Evolutionary conservation across 2,329 filamentous ascomycete species (phyloP).

Genomic region (Hymenotorrendiella dingleyae): DNA sequence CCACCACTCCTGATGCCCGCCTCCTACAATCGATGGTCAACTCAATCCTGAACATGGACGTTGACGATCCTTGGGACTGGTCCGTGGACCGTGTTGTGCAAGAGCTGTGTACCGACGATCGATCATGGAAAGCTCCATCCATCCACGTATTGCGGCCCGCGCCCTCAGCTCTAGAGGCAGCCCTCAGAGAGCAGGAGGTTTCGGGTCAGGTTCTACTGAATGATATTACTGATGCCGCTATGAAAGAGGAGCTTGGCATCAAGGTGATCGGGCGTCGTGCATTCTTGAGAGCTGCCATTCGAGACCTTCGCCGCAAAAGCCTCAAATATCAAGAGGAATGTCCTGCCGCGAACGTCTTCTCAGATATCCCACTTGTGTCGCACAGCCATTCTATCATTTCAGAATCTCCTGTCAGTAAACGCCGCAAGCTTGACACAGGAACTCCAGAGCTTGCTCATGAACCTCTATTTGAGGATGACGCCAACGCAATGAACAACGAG

Average conservation of each 20-base stretch:
- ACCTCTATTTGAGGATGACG: neutral
- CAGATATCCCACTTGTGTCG: neutral
- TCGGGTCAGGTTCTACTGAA: conserved; percentile 21
- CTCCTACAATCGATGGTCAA: neutral
- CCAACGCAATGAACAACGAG: neutral
- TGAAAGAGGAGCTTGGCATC: conserved; percentile 24
- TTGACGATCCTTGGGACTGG: conserved; percentile 70
- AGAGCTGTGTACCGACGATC: conserved; percentile 53
- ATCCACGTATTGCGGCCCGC: conserved; percentile 39
- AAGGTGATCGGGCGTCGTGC: conserved; percentile 18
- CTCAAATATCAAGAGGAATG: conserved; percentile 36
- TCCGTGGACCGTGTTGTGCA: conserved; percentile 58
- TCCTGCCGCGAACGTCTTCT: neutral
- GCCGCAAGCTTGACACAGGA: neutral
- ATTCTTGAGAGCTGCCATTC: conserved; percentile 50
- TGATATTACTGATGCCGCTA: conserved; percentile 17
- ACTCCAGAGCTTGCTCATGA: neutral
- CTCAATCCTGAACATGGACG: conserved; percentile 24
- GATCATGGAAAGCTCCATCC: conserved; percentile 40
- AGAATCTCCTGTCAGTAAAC: neutral
- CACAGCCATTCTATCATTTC: neutral
- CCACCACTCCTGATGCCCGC: neutral
- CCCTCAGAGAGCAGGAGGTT: conserved; percentile 56
- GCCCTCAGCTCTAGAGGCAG: conserved; percentile 43
- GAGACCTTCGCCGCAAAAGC: conserved; percentile 48